Percentiles rank a stretch among this genome's conserved stretches.
Conservation (phyloP, 441 rosid genomes). For the Adansonia gregorii region DNA sequence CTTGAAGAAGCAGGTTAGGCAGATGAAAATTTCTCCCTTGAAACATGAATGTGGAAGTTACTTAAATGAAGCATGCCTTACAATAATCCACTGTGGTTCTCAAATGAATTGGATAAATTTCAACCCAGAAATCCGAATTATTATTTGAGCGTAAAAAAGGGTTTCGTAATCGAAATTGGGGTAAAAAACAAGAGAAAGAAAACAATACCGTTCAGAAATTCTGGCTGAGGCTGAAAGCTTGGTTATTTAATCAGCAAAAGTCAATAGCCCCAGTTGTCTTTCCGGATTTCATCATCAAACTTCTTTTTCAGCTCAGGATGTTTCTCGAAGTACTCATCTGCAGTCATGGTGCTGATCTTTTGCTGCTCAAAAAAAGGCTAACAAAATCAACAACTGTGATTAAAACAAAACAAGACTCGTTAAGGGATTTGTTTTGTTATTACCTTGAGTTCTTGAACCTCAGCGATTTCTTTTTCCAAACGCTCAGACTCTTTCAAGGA, state of each 20-base stretch:
- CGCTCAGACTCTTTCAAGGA: constrained; percentile 80
- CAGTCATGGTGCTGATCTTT: constrained; percentile 97
- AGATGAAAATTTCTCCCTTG: too few species aligned
- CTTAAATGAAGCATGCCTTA: too few species aligned
- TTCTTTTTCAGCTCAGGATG: constrained; percentile 95
- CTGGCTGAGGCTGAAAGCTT: not conserved
- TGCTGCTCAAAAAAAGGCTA: constrained; percentile 17
- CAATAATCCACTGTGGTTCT: too few species aligned
- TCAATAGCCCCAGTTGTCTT: constrained; percentile 87
- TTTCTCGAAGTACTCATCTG: constrained; percentile 91
- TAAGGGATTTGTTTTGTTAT: not conserved
- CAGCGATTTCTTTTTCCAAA: constrained; percentile 78
- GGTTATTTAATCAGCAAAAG: constrained; percentile 17
- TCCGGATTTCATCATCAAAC: constrained; percentile 95
- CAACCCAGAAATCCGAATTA: too few species aligned
- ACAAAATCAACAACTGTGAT: not conserved
- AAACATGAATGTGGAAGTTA: too few species aligned
- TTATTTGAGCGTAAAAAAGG: constrained; percentile 1
- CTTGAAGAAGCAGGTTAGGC: too few species aligned
- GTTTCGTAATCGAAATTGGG: constrained; percentile 29
- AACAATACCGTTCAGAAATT: constrained; percentile 16
- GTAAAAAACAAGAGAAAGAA: constrained; percentile 17
- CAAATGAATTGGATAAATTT: too few species aligned
- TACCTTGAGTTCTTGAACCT: constrained; percentile 86
- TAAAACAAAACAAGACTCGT: too few species aligned